Percentiles rank a stretch among this genome's conserved stretches.
These are phyloP conservation scores for Cadophora sp. DNA, from an alignment of 2,329 filamentous ascomycete genomes.

Conservation along the genomic window DNA sequence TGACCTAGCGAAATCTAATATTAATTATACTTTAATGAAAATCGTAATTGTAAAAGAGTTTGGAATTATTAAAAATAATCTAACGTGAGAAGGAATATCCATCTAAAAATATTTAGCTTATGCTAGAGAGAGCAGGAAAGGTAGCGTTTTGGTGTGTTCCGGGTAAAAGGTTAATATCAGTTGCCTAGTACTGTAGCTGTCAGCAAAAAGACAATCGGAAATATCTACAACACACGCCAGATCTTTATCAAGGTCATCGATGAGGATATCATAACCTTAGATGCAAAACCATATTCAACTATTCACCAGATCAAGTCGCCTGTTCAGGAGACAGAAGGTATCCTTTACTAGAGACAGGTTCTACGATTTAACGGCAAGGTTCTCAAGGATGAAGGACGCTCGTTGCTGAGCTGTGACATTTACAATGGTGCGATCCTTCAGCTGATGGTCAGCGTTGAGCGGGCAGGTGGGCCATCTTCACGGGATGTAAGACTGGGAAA, in stretches of 20 bases:
- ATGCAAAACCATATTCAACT: not conserved
- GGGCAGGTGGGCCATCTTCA: not conserved
- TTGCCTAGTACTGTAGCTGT: no score
- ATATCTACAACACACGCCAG: conserved; percentile 5
- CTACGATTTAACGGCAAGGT: conserved; percentile 3
- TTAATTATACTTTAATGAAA: no score
- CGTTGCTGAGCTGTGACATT: not conserved
- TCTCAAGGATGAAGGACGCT: not conserved
- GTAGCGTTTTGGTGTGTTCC: no score
- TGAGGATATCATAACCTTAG: not conserved
- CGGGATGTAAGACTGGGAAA: not conserved
- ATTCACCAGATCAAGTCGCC: not conserved
- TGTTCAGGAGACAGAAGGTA: not conserved
- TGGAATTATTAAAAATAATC: no score
- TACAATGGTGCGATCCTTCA: conserved; percentile 3
- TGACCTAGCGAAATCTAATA: no score
- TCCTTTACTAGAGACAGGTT: conserved; percentile 4
- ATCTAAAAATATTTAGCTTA: no score
- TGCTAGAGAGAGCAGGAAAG: no score
- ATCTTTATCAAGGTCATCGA: not conserved
- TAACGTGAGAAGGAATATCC: no score
- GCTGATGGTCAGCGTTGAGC: not conserved
- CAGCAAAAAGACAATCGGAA: conserved; percentile 20
- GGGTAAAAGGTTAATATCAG: no score
- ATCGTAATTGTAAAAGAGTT: no score